Base-by-base conservation (phyloP, 2,329 filamentous ascomycete species). In the Coniochaeta hoffmannii region DNA sequence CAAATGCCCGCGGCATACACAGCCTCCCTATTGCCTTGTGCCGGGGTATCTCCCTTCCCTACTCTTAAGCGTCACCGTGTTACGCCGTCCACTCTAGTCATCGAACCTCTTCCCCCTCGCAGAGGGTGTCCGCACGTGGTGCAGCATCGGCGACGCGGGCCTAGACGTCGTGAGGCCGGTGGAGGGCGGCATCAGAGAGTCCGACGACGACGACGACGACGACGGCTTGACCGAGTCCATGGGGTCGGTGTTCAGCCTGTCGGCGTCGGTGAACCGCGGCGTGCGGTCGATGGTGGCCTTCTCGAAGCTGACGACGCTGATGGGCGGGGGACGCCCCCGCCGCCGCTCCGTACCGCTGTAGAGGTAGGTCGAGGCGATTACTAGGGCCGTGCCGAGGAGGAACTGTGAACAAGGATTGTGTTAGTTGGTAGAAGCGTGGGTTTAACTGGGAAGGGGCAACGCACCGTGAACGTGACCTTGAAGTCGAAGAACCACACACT, bases 401-500 rank as follows among this genome's bases (percentile, higher is more conserved):
- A 96, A 96, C 92, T 97, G 63, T 9, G n/a, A n/a, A n/a, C n/a
- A n/a, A 34, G 4, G 8, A 15, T 19, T 51, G 7, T 46, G 49
- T 31, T 51, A 24, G 49, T 9, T 6, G 41, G 17, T 28, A 46
- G 10, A 7, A 24, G 41, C n/a, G n/a, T n/a, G n/a, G n/a, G n/a
- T n/a, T n/a, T n/a, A n/a, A 24, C 32, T 19, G 19, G 6, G 19
- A 44, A 49, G 53, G 35, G n/a, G 9, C 4, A 17, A 77, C 11
- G 17, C 88, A 95, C 90, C 61, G 84, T 82, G 26, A 78, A 65
- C 1, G 87, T 89, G 44, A 94, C 80, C 50, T 83, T 72, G 61
- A 96, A 90, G 52, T 92, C 81, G 68, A 97, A 96, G 61, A 96
- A 87, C 71, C 84, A 86, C 1, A 96, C 81, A 66, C 91, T 96